A percentile compares a stretch with the other conserved stretches of the same genome.
These are phyloP conservation scores for Suillus ampliporus DNA, from an alignment of 768 basidiomycete genomes.

Conservation along the genomic window DNA sequence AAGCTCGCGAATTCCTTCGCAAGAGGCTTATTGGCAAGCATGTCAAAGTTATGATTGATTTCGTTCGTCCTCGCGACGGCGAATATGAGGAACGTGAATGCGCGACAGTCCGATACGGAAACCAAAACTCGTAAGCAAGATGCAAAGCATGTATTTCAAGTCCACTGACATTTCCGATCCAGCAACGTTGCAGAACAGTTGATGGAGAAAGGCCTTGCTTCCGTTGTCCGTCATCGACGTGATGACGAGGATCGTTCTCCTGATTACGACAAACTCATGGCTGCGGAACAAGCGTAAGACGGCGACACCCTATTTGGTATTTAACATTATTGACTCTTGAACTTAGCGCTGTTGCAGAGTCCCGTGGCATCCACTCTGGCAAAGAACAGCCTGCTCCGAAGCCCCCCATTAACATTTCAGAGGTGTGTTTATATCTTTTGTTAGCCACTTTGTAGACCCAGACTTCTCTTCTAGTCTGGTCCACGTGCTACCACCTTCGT, in stretches of 20 bases:
- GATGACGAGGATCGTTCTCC: conserved; percentile 97
- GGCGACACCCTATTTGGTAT: background rate
- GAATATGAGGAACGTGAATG: conserved; percentile 95
- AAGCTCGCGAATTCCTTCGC: conserved; percentile 91
- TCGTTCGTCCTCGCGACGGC: conserved; percentile 88
- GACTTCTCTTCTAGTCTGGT: conserved; percentile 50
- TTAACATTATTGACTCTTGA: conserved; percentile 14
- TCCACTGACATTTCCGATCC: conserved; percentile 14
- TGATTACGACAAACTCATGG: conserved; percentile 95
- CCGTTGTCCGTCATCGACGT: conserved; percentile 87
- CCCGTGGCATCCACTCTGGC: conserved; percentile 87
- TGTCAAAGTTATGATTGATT: conserved; percentile 86
- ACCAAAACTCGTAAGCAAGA: conserved; percentile 69
- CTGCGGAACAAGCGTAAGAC: conserved; percentile 88
- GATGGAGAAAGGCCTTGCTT: conserved; percentile 91
- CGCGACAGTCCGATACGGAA: conserved; percentile 85
- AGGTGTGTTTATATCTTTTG: conserved; percentile 53
- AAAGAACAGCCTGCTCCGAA: conserved; percentile 85
- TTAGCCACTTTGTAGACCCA: background rate
- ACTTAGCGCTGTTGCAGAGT: conserved; percentile 74
- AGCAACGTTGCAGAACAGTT: conserved; percentile 94
- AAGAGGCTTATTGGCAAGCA: conserved; percentile 92
- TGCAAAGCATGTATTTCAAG: background rate
- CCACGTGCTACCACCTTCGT: conserved; percentile 86
- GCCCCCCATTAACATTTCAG: conserved; percentile 89